Conservation (phyloP, 495 filamentous ascomycete species). For the Xylaria acuta region DNA sequence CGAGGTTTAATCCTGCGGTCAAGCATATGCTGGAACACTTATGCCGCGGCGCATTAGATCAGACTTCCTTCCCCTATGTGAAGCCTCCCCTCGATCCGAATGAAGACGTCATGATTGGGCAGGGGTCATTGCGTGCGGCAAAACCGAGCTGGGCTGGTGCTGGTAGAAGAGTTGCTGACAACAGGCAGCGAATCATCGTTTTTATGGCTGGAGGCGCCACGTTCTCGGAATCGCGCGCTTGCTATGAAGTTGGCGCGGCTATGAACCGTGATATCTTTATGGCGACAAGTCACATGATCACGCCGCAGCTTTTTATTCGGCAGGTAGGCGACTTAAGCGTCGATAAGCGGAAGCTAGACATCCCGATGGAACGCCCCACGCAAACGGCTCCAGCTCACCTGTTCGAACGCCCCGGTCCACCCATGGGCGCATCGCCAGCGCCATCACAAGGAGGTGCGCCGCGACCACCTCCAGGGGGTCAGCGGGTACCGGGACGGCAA, state of each 20-base stretch:
- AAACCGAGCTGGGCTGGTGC: constrained; percentile 95
- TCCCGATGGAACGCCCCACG: constrained; percentile 81
- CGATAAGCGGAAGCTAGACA: constrained; percentile 74
- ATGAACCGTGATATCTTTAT: constrained; percentile 84
- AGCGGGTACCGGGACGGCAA: constrained; percentile 38
- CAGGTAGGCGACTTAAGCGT: constrained; percentile 81
- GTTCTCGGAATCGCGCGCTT: constrained; percentile 84
- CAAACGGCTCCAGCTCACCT: constrained; percentile 84
- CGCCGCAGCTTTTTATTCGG: constrained; percentile 75
- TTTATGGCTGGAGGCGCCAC: constrained; percentile 98
- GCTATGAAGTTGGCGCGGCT: constrained; percentile 81
- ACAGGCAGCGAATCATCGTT: constrained; percentile 87
- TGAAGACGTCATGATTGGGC: constrained; percentile 58
- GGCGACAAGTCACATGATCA: constrained; percentile 90
- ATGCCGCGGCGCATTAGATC: constrained; percentile 68
- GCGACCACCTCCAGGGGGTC: constrained; percentile 42
- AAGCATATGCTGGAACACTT: constrained; percentile 83
- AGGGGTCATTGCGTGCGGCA: constrained; percentile 80
- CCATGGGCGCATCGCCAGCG: constrained; percentile 44
- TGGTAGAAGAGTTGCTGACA: constrained; percentile 74
- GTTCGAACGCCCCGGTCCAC: constrained; percentile 75
- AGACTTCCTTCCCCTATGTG: constrained; percentile 78
- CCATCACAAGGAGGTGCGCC: constrained; percentile 18
- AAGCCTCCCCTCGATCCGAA: constrained; percentile 70
- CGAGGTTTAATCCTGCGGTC: constrained; percentile 73